Evolutionary conservation across 2,329 filamentous ascomycete species (phyloP).

Genomic region (Cordyceps pruinosa): DNA sequence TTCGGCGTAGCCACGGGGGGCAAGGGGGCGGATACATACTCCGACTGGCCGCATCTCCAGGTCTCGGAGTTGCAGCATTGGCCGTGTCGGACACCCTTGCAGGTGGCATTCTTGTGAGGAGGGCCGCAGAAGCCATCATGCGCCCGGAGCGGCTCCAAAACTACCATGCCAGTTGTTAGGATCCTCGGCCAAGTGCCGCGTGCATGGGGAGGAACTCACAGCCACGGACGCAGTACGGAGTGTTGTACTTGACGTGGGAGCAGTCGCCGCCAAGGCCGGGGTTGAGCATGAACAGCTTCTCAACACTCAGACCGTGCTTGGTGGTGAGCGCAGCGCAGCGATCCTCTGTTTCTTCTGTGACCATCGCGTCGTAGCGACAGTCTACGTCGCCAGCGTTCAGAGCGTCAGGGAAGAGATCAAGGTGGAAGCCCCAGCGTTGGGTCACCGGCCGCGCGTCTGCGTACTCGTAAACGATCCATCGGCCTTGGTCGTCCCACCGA

Average conservation of each 20-base stretch:
- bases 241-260: constrained; percentile 22
- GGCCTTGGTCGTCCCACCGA: background rate
- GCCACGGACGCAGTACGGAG: constrained; percentile 23
- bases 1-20: background rate
- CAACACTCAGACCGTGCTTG: constrained; percentile 18
- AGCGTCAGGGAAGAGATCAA: background rate
- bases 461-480: constrained; percentile 1
- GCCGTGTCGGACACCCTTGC: constrained; percentile 19
- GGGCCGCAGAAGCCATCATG: constrained; percentile 26
- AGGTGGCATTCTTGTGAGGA: constrained; percentile 25
- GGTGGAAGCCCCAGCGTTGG: background rate
- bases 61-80: constrained; percentile 28
- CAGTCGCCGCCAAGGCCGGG: constrained; percentile 23
- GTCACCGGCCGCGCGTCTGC: background rate
- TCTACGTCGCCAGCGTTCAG: constrained; percentile 16
- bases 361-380: constrained; percentile 18
- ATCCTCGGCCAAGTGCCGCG: background rate
- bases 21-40: constrained; percentile 16
- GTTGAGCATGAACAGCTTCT: constrained; percentile 23
- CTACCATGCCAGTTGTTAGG: constrained; percentile 10
- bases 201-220: constrained; percentile 20
- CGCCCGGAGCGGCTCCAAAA: constrained; percentile 21
- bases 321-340: constrained; percentile 11
- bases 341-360: constrained; percentile 14
- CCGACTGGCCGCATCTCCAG: constrained; percentile 23